These are phyloP conservation scores for Cystofilobasidium capitatum DNA, from an alignment of 768 basidiomycete species.

Conservation along the genomic window DNA sequence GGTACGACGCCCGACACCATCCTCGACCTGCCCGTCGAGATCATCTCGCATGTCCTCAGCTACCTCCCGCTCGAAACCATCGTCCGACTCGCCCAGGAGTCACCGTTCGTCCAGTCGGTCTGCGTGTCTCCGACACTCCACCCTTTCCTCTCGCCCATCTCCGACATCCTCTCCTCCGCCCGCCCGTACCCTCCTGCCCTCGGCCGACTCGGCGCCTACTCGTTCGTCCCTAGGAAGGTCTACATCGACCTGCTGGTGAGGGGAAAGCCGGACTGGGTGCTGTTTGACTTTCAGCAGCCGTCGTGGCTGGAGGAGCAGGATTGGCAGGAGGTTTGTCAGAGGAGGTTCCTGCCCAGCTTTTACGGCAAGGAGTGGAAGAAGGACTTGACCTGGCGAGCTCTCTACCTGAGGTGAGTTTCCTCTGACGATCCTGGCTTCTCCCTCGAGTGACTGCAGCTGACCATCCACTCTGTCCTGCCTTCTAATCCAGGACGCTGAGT, in stretches of 20 bases:
- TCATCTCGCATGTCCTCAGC: slow-evolving; percentile 52
- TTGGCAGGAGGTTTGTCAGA: slow-evolving; percentile 16
- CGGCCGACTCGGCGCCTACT: neutral
- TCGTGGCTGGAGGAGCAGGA: neutral
- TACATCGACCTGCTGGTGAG: slow-evolving; percentile 1
- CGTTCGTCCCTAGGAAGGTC: neutral
- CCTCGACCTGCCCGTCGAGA: slow-evolving; percentile 50
- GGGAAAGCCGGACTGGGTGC: slow-evolving; percentile 4
- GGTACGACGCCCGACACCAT: slow-evolving; percentile 17
- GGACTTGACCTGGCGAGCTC: neutral
- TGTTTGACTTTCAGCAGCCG: neutral
- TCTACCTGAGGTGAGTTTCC: slow-evolving; percentile 14
- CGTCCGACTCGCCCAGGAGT: neutral
- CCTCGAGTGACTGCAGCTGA: neutral
- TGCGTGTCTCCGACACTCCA: neutral
- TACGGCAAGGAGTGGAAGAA: neutral
- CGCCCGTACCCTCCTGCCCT: neutral
- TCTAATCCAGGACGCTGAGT: neutral
- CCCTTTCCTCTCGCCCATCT: neutral
- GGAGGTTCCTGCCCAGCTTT: slow-evolving; percentile 13
- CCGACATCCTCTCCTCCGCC: neutral
- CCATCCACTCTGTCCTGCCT: neutral
- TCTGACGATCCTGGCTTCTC: too few species aligned
- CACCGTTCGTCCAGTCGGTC: neutral
- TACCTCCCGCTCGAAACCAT: slow-evolving; percentile 39